These are phyloP conservation scores for Sugiyamaella novakii DNA, from an alignment of 1,139 yeast species.

Conservation along the genomic window DNA sequence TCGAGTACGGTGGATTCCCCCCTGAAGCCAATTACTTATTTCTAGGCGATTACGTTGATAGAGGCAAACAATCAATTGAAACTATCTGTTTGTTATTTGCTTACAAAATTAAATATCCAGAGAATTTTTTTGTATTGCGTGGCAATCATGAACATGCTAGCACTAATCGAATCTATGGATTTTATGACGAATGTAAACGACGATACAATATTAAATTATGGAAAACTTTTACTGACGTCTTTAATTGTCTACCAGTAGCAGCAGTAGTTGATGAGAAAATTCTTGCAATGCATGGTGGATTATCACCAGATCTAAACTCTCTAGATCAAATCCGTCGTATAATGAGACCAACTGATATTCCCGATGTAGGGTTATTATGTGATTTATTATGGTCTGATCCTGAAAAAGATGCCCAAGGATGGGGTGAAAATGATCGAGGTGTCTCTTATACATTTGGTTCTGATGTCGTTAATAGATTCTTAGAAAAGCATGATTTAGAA, in stretches of 20 bases:
- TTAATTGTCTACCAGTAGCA: conserved; percentile 96
- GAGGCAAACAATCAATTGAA: conserved; percentile 96
- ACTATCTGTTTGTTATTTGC: conserved; percentile 91
- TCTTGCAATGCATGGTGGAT: conserved; percentile 98
- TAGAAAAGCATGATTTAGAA: conserved; percentile 96
- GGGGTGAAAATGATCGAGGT: conserved; percentile 98
- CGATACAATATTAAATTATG: conserved; percentile 95
- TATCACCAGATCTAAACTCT: conserved; percentile 92
- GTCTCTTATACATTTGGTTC: conserved; percentile 98
- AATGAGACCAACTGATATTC: conserved; percentile 98
- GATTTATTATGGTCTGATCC: conserved; percentile 98
- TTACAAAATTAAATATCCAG: conserved; percentile 95
- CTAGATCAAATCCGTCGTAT: conserved; percentile 98
- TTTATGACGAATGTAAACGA: conserved; percentile 94
- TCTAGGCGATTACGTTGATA: conserved; percentile 95
- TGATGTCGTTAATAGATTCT: conserved; percentile 89
- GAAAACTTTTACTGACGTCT: conserved; percentile 97
- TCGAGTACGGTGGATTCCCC: conserved; percentile 98
- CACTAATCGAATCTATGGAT: conserved; percentile 94
- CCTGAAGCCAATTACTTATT: conserved; percentile 89
- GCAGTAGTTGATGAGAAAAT: conserved; percentile 97
- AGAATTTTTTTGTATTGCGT: conserved; percentile 89
- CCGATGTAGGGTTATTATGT: conserved; percentile 93
- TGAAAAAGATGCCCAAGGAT: conserved; percentile 93
- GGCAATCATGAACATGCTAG: conserved; percentile 99